phyloP scores from a whole-genome alignment of 1,284 basidiomycete species.

The Leucocoprinus gongylophorus region DNA sequence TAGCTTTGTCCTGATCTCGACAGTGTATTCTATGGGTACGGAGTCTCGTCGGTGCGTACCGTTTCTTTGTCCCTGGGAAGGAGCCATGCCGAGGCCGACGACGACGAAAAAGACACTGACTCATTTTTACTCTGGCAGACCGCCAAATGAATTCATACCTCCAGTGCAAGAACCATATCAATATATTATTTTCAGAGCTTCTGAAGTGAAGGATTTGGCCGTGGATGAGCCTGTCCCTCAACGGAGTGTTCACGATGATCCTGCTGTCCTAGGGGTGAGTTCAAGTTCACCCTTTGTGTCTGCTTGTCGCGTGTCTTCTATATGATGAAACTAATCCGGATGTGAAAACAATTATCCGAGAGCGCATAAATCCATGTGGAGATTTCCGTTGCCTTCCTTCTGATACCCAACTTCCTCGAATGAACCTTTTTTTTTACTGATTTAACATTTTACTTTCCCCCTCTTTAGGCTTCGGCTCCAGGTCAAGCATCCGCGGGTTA shows the following conservation, averaged over 20 bases:
- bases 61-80: not conserved
- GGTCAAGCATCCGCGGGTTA: conserved; percentile 18
- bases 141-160: conserved; percentile 65
- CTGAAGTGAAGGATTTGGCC: conserved; percentile 73
- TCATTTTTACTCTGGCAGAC: conserved; percentile 33
- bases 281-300: conserved; percentile 6
- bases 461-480: conserved; percentile 25
- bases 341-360: conserved; percentile 43
- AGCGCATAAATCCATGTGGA: conserved; percentile 46
- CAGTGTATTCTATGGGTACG: conserved; percentile 86
- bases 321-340: conserved; percentile 46
- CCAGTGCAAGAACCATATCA: conserved; percentile 72
- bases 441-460: conserved; percentile 5
- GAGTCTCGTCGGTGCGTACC: conserved; percentile 67
- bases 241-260: conserved; percentile 68
- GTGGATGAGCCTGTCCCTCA: conserved; percentile 58
- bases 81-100: not conserved
- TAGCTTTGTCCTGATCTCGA: conserved; percentile 1
- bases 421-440: not conserved
- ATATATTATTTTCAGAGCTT: conserved; percentile 79
- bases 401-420: conserved; percentile 19
- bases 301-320: conserved; percentile 7
- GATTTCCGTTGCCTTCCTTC: conserved; percentile 56
- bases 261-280: conserved; percentile 69
- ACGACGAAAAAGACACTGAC: not conserved